Evolutionary conservation across 1,284 basidiomycete species (phyloP).

Genomic region (Ganoderma lucidum): DNA sequence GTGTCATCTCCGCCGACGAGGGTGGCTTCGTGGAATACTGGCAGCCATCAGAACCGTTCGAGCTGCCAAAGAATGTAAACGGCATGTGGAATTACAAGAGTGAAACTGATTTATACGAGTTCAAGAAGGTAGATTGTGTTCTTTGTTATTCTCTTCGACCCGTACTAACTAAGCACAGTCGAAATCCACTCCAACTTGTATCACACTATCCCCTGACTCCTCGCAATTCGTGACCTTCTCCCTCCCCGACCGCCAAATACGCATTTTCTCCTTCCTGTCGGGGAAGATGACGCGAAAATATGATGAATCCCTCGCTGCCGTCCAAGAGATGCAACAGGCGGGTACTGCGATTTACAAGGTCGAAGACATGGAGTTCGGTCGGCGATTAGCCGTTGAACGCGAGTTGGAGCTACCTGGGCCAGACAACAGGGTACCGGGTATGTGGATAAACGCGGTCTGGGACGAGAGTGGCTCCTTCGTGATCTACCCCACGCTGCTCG

Average conservation of each 20-base stretch:
- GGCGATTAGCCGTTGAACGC: slow-evolving; percentile 90
- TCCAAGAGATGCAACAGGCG: slow-evolving; percentile 97
- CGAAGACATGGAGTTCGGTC: slow-evolving; percentile 99
- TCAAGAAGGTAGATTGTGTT: slow-evolving; percentile 84
- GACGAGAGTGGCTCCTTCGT: slow-evolving; percentile 97
- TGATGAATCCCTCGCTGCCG: slow-evolving; percentile 92
- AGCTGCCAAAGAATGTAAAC: slow-evolving; percentile 78
- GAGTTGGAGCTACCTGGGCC: slow-evolving; percentile 86
- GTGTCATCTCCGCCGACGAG: slow-evolving; percentile 94
- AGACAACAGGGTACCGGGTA: slow-evolving; percentile 71
- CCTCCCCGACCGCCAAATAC: slow-evolving; percentile 90
- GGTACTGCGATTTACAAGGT: slow-evolving; percentile 91
- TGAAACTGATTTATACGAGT: slow-evolving; percentile 95
- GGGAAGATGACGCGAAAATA: slow-evolving; percentile 94
- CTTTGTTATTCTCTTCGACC: not conserved
- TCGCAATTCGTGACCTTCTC: slow-evolving; percentile 93
- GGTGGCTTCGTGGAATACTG: slow-evolving; percentile 98
- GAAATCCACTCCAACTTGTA: slow-evolving; percentile 89
- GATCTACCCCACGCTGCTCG: slow-evolving; percentile 92
- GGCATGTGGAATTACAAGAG: slow-evolving; percentile 93
- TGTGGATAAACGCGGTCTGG: slow-evolving; percentile 91
- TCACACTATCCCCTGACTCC: slow-evolving; percentile 90
- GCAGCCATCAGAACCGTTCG: slow-evolving; percentile 89
- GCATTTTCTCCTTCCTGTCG: slow-evolving; percentile 90
- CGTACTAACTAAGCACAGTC: slow-evolving; percentile 58